Evolutionary conservation across 2,329 filamentous ascomycete species (phyloP).

Genomic region (Pestalotiopsis sp.): DNA sequence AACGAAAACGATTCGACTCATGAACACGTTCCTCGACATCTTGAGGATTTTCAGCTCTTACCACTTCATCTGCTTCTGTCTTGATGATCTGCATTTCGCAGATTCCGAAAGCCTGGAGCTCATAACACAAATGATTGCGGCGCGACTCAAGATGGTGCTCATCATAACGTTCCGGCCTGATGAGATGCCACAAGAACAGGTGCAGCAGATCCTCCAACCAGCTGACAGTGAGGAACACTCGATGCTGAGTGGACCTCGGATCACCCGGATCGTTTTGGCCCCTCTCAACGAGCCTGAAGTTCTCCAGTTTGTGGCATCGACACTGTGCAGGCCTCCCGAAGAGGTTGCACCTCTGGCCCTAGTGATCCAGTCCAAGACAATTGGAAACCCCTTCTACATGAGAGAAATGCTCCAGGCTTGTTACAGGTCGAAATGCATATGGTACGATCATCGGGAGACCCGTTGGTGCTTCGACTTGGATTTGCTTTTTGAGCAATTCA

Average conservation of each 20-base stretch:
- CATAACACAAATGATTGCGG: conserved; percentile 76
- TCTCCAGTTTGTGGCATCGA: conserved; percentile 78
- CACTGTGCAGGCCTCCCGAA: conserved; percentile 72
- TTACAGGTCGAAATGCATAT: conserved; percentile 84
- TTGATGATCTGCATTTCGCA: conserved; percentile 90
- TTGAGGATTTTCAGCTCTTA: conserved; percentile 78
- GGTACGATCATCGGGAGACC: conserved; percentile 84
- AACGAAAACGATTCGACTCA: conserved; percentile 71
- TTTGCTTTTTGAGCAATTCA: conserved; percentile 82
- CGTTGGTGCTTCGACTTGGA: conserved; percentile 87
- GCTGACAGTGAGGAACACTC: conserved; percentile 54
- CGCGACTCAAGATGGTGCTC: conserved; percentile 79
- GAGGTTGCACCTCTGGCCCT: conserved; percentile 78
- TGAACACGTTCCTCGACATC: conserved; percentile 88
- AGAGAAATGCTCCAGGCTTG: conserved; percentile 88
- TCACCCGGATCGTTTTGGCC: conserved; percentile 72
- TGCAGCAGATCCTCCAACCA: conserved; percentile 58
- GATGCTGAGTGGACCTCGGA: conserved; percentile 51
- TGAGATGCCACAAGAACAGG: conserved; percentile 59
- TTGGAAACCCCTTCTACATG: conserved; percentile 89
- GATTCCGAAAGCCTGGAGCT: conserved; percentile 86
- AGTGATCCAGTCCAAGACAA: conserved; percentile 86
- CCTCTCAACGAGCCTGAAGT: conserved; percentile 81
- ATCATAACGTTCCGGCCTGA: conserved; percentile 77
- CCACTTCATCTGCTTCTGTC: conserved; percentile 84